Evolutionary conservation across 805 yeast genomes (phyloP), one percentile per base, ranked within the genome.

Genomic region (Danielia reshetovae): DNA sequence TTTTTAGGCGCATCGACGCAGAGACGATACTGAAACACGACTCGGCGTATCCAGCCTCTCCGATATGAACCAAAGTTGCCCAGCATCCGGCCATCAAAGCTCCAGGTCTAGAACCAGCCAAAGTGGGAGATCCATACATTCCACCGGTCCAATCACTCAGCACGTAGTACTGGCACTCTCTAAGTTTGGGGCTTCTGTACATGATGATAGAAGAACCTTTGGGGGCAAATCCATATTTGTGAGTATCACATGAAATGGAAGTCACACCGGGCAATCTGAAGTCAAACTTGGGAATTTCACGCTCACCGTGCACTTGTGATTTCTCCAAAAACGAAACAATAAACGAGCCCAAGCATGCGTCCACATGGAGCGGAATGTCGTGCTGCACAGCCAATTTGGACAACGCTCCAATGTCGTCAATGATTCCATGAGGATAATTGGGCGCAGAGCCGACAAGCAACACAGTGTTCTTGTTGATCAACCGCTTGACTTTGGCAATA

Each of bases 231-330:
- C 97, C 98, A 54, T 90, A 90, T 60, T 90, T 90, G 68, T 90
- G 98, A n/a, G 98, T 90, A 57, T 90, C 98, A 62, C 97, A 93
- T n/a, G 96, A 85, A 38, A 90, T 90, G 2, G 97, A 88, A 1
- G 97, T 93, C n/a, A 93, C 97, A 21, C 73, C 93, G 1, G 86
- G 82, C 2, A 87, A 70, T 45, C 90, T 67, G 63, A 90, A 90
- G 57, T 93, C 97, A 61, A 90, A 89, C 9, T 63, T 52, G 5
- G 84, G 82, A 2, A 65, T 44, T 14, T 10, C 10, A 24, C 27
- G 36, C 32, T 61, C 68, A 2, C 84, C 84, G 34, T 62, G 68
- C 10, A 65, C 62, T 15, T 42, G 39, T 2, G 87, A 74, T 38
- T 75, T 74, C 39, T 76, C 79, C 64, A 85, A 73, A 52, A 82